Percentiles rank a stretch among this genome's conserved stretches.
phyloP scores from a whole-genome alignment of 306 rosid genomes.

The Cercis canadensis region DNA sequence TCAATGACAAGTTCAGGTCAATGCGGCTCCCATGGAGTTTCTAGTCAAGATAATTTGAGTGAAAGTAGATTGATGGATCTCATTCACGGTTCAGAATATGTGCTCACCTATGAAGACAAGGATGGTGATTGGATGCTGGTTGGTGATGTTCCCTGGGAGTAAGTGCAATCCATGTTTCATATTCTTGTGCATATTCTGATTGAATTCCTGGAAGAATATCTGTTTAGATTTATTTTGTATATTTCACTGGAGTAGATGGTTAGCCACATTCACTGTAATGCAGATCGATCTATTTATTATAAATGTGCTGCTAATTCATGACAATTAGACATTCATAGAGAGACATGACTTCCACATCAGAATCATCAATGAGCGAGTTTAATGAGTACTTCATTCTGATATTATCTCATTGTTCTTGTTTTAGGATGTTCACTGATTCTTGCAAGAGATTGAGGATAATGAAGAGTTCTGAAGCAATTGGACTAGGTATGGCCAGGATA shows the following conservation, averaged over 20 bases:
- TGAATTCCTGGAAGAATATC: not conserved
- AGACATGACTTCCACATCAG: not conserved
- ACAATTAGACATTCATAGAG: no score
- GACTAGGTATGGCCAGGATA: constrained; percentile 61
- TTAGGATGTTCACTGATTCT: constrained; percentile 82
- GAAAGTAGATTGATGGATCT: constrained; percentile 88
- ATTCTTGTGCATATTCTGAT: constrained; percentile 19
- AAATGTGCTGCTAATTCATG: no score
- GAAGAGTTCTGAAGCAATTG: constrained; percentile 97
- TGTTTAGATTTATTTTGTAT: no score
- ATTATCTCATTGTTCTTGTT: constrained; percentile 34
- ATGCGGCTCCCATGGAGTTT: constrained; percentile 72
- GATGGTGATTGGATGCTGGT: constrained; percentile 99
- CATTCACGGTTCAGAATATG: constrained; percentile 92
- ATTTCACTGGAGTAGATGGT: no score
- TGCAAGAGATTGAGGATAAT: constrained; percentile 94
- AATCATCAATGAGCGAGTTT: not conserved
- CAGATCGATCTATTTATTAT: no score
- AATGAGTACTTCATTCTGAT: constrained; percentile 21
- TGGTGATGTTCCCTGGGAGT: constrained; percentile 99
- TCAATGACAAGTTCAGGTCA: constrained; percentile 70
- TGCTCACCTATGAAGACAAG: constrained; percentile 93
- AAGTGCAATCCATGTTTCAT: constrained; percentile 48
- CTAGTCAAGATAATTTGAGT: constrained; percentile 63
- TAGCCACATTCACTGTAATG: no score